Evolutionary conservation across 2,329 filamentous ascomycete genomes (phyloP).

Genomic region (Xenosphaeropsis pyriputrescens): DNA sequence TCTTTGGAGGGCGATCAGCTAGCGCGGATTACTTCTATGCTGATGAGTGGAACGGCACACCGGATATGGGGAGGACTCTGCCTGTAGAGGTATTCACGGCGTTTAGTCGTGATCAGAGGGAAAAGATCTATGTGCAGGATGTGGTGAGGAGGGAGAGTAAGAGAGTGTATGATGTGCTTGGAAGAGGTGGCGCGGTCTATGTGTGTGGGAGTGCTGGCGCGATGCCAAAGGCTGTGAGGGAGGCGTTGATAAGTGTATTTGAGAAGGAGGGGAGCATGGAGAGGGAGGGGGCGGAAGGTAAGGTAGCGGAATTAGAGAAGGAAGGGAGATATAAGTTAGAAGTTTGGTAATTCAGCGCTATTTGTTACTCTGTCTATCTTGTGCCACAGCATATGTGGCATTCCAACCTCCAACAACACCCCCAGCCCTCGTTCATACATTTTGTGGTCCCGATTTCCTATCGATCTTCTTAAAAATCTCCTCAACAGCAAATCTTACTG

Average conservation of each 20-base stretch:
- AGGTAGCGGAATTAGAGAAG: slow-evolving; percentile 43
- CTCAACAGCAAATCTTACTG: too few relatives aligned
- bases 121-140: slow-evolving; percentile 52
- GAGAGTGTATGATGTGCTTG: slow-evolving; percentile 22
- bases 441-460: too few relatives aligned
- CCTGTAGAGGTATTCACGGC: slow-evolving; percentile 43
- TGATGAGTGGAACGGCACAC: slow-evolving; percentile 51
- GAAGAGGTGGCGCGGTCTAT: slow-evolving; percentile 37
- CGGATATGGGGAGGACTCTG: slow-evolving; percentile 11
- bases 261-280: slow-evolving; percentile 22
- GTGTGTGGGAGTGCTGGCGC: slow-evolving; percentile 46
- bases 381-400: too few relatives aligned
- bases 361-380: too few relatives aligned
- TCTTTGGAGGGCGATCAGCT: slow-evolving; percentile 74
- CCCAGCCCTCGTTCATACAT: too few relatives aligned
- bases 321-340: slow-evolving; percentile 50
- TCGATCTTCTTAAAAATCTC: too few relatives aligned
- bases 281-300: slow-evolving; percentile 31
- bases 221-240: slow-evolving; percentile 57
- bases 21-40: slow-evolving; percentile 69
- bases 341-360: slow-evolving; percentile 37
- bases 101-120: slow-evolving; percentile 54
- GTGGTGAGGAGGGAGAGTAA: slow-evolving; percentile 15
- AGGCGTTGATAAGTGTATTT: slow-evolving; percentile 49
- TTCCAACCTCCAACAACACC: too few relatives aligned